Evolutionary conservation across 2,329 filamentous ascomycete species (phyloP), one percentile per base, ranked within the genome.

Genomic region (Pseudogymnoascus sp.): DNA sequence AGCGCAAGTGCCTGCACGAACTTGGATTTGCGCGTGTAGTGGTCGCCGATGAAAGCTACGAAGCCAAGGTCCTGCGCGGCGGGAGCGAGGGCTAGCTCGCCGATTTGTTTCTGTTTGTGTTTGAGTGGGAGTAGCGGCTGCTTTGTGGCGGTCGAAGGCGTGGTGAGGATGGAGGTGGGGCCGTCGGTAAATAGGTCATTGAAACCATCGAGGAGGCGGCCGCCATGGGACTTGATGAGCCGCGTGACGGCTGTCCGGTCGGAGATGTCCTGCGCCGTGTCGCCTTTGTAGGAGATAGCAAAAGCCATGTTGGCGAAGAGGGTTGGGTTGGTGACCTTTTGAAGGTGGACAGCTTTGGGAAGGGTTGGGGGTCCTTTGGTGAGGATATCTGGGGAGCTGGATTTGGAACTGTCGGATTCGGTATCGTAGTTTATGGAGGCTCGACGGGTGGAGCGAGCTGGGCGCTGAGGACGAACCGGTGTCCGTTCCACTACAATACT

Each of bases 1-100:
- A 99, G 83, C 0, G 95, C 93, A 1, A 99, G 83, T 0, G 95
- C 95, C 76, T 97, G 93, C 81, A 97, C 90, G 74, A 95, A 97
- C 73, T 97, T 99, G 60, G 87, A 84, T 67, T 91, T 92, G 57
- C 93, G 86, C 5, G 90, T 95, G 73, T 96, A 89, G 4, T 85
- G 84, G 71, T 97, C 91, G 0, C 93, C 88, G 65, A 99, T 90
- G 12, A 97, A 78, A 3, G 91, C 93, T 0, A 90, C 86, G 71
- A 99, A 97, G 0, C 90, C 88, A 1, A 86, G 78, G 1, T 81
- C 76, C 37, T 77, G 71, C 21, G 83, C 82, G 21, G 78, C 74
- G 10, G 78, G 68, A 1, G 78, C 84, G 0, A 96, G 79, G 1
- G 74, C 29, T 2, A 57, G 51, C 16, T 36, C 51, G 29, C 51